A percentile compares a stretch with the other conserved stretches of the same genome.
Evolutionary conservation across 148 eudicot species (phyloP).

Genomic region (Selenicereus undatus): DNA sequence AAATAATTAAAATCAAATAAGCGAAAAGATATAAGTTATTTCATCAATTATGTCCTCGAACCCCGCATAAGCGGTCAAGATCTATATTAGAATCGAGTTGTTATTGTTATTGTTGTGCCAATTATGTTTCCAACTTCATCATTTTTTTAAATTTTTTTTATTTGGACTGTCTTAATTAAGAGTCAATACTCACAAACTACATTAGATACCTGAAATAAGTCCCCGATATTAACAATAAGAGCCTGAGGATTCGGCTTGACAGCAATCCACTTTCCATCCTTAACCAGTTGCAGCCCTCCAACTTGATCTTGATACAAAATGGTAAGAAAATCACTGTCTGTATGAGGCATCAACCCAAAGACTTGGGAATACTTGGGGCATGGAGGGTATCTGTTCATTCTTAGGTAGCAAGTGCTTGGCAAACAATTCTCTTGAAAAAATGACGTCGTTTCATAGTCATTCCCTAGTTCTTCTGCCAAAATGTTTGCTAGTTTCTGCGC

Average conservation of each 20-base stretch:
- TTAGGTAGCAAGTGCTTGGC: slow-evolving; percentile 59
- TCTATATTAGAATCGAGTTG: too few species aligned
- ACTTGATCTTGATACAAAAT: slow-evolving; percentile 74
- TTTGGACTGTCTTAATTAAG: too few species aligned
- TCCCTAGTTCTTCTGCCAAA: slow-evolving; percentile 53
- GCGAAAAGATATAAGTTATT: too few species aligned
- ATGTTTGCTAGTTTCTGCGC: slow-evolving; percentile 62
- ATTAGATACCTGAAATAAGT: slow-evolving; percentile 63
- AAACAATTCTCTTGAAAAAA: slow-evolving; percentile 54
- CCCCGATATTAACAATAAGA: slow-evolving; percentile 81
- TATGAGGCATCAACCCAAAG: slow-evolving; percentile 73
- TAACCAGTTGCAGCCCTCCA: slow-evolving; percentile 78
- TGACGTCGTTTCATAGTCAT: slow-evolving; percentile 25
- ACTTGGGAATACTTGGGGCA: slow-evolving; percentile 56
- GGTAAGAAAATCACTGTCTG: slow-evolving; percentile 88
- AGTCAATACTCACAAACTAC: too few species aligned
- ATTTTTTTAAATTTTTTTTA: too few species aligned
- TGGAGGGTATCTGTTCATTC: slow-evolving; percentile 83
- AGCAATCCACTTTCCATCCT: slow-evolving; percentile 71
- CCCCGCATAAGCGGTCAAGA: too few species aligned
- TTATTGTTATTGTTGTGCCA: too few species aligned
- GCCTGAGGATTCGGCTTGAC: slow-evolving; percentile 77
- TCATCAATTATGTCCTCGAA: too few species aligned
- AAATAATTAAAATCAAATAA: too few species aligned
- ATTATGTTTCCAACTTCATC: too few species aligned